These are phyloP conservation scores for Xylaria digitata DNA, from an alignment of 2,329 filamentous ascomycete species.

Conservation along the genomic window DNA sequence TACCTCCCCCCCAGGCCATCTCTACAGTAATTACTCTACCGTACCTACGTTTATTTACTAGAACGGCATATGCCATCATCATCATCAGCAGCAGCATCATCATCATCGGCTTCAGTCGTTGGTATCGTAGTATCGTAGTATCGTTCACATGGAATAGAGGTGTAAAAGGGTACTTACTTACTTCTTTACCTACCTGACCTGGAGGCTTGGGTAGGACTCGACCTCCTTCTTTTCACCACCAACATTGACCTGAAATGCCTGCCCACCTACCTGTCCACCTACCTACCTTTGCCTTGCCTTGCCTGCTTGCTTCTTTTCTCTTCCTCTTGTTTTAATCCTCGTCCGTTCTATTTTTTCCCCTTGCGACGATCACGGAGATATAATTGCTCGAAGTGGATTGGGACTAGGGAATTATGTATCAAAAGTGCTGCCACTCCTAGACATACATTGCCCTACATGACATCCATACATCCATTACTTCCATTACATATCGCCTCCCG, in stretches of 20 bases:
- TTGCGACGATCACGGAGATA: conserved; percentile 28
- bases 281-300: not conserved
- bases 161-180: not conserved
- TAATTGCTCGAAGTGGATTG: not conserved
- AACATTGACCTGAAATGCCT: too few relatives aligned
- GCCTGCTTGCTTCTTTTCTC: not conserved
- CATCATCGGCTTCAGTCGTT: too few relatives aligned
- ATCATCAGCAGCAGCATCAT: too few relatives aligned
- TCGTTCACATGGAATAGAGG: not conserved
- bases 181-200: not conserved
- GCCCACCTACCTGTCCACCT: not conserved
- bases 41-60: too few relatives aligned
- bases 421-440: conserved; percentile 5
- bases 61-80: too few relatives aligned
- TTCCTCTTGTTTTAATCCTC: conserved; percentile 2
- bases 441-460: not conserved
- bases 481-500: too few relatives aligned
- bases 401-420: not conserved
- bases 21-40: too few relatives aligned
- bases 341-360: conserved; percentile 2
- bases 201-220: conserved; percentile 7
- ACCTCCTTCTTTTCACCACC: conserved; percentile 4
- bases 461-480: not conserved
- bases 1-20: too few relatives aligned
- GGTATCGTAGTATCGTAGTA: too few relatives aligned